Conservation (phyloP, 208 protist species). For the Leptomonas seymouri region DNA sequence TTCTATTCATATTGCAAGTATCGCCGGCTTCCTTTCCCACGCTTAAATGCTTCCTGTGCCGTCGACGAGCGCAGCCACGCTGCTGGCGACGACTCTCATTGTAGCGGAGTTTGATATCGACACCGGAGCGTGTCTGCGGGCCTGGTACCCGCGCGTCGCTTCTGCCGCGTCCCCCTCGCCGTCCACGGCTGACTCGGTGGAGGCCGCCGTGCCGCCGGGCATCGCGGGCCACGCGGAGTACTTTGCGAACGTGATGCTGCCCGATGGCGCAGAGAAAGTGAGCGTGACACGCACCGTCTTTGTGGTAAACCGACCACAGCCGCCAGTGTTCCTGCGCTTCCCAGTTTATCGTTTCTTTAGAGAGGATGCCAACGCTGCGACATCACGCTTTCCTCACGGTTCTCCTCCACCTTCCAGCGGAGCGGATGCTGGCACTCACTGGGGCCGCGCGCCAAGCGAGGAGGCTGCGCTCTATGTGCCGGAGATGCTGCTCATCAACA, state of each 20-base stretch:
- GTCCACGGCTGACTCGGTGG: neutral
- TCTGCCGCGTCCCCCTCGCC: neutral
- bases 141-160: conserved; percentile 39
- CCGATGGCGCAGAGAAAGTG: conserved; percentile 77
- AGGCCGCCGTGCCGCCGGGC: conserved; percentile 15
- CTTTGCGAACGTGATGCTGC: conserved; percentile 82
- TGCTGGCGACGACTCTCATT: conserved; percentile 43
- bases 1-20: too few relatives aligned
- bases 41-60: conserved; percentile 2
- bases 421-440: neutral
- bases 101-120: conserved; percentile 87
- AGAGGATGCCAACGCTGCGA: neutral
- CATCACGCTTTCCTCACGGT: neutral
- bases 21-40: neutral
- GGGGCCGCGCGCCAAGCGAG: conserved; percentile 29
- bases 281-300: conserved; percentile 63
- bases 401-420: neutral
- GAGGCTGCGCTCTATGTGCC: conserved; percentile 27
- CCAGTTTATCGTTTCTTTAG: conserved; percentile 56
- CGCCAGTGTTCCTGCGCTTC: conserved; percentile 37
- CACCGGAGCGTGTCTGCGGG: conserved; percentile 61
- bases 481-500: conserved; percentile 48
- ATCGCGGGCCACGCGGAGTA: conserved; percentile 49
- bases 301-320: conserved; percentile 60
- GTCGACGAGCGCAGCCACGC: conserved; percentile 8